Evolutionary conservation across 176 grass and related monocot species (phyloP).

Genomic region (Ananas comosus): DNA sequence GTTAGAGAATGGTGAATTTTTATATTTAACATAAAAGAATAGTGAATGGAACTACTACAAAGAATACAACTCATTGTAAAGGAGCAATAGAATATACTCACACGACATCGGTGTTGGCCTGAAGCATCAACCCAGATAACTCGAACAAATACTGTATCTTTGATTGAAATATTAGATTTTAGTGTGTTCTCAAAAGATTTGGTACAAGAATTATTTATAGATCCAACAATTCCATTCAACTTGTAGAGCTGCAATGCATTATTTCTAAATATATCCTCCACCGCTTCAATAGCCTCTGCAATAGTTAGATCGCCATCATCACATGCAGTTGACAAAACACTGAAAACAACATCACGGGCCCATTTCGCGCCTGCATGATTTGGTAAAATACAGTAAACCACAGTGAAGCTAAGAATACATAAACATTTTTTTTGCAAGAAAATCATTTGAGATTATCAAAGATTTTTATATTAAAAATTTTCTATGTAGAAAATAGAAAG

Average conservation of each 20-base stretch:
- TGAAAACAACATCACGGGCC: slow-evolving; percentile 76
- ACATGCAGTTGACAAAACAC: slow-evolving; percentile 56
- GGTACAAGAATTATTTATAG: slow-evolving; percentile 23
- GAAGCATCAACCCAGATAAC: slow-evolving; percentile 83
- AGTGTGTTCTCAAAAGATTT: slow-evolving; percentile 16
- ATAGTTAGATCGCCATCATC: slow-evolving; percentile 86
- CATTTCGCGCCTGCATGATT: slow-evolving; percentile 54
- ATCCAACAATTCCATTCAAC: slow-evolving; percentile 42
- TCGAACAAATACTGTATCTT: slow-evolving; percentile 73
- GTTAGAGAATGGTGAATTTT: too few species aligned
- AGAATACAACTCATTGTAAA: not conserved
- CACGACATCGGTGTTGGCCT: slow-evolving; percentile 87
- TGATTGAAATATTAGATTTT: slow-evolving; percentile 20
- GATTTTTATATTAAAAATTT: not conserved
- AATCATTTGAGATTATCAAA: slow-evolving; percentile 8
- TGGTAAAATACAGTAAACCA: slow-evolving; percentile 13
- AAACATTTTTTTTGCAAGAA: not conserved
- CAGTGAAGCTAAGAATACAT: slow-evolving; percentile 7
- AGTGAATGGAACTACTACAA: not conserved
- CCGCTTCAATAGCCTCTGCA: slow-evolving; percentile 67
- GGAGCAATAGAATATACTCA: slow-evolving; percentile 36
- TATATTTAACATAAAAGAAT: not conserved
- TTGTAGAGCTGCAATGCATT: slow-evolving; percentile 80
- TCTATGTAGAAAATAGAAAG: too few species aligned
- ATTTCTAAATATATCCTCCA: slow-evolving; percentile 75